phyloP scores from a whole-genome alignment of 2,329 filamentous ascomycete species.

The Coniella vitis region DNA sequence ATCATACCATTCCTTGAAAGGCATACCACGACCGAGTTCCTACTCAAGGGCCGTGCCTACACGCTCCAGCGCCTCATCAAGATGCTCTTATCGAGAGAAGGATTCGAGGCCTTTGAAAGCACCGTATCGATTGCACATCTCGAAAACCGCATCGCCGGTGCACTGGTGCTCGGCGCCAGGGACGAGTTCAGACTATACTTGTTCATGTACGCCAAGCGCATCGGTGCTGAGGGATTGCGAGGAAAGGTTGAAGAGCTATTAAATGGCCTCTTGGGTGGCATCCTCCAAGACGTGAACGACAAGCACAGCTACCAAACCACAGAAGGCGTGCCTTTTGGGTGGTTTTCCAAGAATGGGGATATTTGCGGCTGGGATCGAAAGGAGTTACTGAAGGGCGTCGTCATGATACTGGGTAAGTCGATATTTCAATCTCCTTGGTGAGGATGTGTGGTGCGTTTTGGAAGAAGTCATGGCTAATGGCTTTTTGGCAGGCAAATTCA shows the following conservation, averaged over 20 bases:
- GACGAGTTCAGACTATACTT: slow-evolving; percentile 93
- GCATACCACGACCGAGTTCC: slow-evolving; percentile 87
- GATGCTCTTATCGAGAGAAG: slow-evolving; percentile 76
- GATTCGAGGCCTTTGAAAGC: slow-evolving; percentile 87
- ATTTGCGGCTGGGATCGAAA: slow-evolving; percentile 88
- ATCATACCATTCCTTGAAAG: slow-evolving; percentile 91
- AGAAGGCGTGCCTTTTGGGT: slow-evolving; percentile 44
- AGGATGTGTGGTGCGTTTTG: not conserved
- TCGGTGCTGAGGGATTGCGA: slow-evolving; percentile 81
- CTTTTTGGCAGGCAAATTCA: slow-evolving; percentile 70
- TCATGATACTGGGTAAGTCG: slow-evolving; percentile 80
- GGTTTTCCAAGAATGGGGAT: slow-evolving; percentile 60
- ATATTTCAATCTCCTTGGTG: not conserved
- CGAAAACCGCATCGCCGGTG: slow-evolving; percentile 88
- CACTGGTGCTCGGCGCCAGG: slow-evolving; percentile 73
- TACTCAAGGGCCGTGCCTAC: slow-evolving; percentile 87
- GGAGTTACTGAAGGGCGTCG: slow-evolving; percentile 82
- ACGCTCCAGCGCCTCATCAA: slow-evolving; percentile 90
- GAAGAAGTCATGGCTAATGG: slow-evolving; percentile 25
- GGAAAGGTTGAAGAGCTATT: slow-evolving; percentile 91
- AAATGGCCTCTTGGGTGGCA: slow-evolving; percentile 70
- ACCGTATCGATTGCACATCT: slow-evolving; percentile 89
- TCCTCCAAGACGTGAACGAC: slow-evolving; percentile 47
- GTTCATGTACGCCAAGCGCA: slow-evolving; percentile 95
- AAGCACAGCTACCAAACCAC: slow-evolving; percentile 26